Evolutionary conservation across 2,329 filamentous ascomycete genomes (phyloP).

Genomic region (Ceratocystis eucalypticola): DNA sequence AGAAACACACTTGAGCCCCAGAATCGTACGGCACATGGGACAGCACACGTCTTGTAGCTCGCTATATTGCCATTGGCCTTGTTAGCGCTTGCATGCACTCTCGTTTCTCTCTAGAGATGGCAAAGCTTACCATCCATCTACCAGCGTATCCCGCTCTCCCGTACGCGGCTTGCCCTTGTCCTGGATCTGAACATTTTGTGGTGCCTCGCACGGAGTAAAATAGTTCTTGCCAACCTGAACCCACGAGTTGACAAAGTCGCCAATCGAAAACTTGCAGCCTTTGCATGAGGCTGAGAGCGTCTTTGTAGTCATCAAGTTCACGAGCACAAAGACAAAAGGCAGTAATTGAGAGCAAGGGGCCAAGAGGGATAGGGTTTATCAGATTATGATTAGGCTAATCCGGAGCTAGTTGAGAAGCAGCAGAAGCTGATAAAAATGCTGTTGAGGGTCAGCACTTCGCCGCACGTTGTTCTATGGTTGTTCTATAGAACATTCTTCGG

Average conservation of each 20-base stretch:
- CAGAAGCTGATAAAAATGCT: background rate
- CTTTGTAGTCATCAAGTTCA: background rate
- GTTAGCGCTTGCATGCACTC: background rate
- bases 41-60: constrained; percentile 29
- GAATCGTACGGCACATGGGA: constrained; percentile 23
- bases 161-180: constrained; percentile 23
- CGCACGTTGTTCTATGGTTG: background rate
- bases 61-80: constrained; percentile 21
- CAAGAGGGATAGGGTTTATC: background rate
- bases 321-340: background rate
- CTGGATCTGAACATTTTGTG: constrained; percentile 21
- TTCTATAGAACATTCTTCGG: background rate
- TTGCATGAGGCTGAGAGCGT: constrained; percentile 24
- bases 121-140: constrained; percentile 26
- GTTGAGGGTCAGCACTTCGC: background rate
- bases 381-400: background rate
- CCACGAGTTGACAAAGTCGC: constrained; percentile 29
- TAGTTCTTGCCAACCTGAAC: constrained; percentile 30
- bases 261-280: constrained; percentile 27
- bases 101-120: background rate
- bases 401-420: background rate
- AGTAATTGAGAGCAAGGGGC: background rate
- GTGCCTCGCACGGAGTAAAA: constrained; percentile 27
- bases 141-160: constrained; percentile 28
- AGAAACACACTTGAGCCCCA: constrained; percentile 28